Percentiles rank a stretch among this genome's conserved stretches.
phyloP scores from a whole-genome alignment of 2,329 filamentous ascomycete genomes.

The Colletotrichum cuscutae region DNA sequence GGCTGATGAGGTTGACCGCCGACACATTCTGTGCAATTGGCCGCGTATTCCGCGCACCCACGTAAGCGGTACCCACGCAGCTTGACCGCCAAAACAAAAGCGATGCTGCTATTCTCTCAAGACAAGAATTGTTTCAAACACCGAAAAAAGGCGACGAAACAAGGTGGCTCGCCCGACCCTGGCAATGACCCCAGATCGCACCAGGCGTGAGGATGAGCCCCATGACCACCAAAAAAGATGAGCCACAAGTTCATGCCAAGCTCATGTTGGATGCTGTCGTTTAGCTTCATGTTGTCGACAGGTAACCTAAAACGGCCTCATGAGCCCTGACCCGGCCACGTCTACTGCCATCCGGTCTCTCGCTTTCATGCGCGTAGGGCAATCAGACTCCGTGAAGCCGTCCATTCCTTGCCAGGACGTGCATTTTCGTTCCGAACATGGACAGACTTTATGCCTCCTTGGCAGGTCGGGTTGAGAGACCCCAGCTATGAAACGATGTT shows the following conservation, averaged over 20 bases:
- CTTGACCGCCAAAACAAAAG: background rate
- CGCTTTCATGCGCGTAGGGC: slow-evolving; percentile 20
- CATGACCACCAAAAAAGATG: slow-evolving; percentile 1
- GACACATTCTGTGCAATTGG: background rate
- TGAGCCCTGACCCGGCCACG: slow-evolving; percentile 20
- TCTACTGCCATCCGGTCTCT: slow-evolving; percentile 34
- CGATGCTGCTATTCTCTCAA: slow-evolving; percentile 22
- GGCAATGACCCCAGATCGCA: slow-evolving; percentile 3
- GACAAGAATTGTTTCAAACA: slow-evolving; percentile 32
- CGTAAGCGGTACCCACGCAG: background rate
- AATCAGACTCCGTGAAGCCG: slow-evolving; percentile 23
- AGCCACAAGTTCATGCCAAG: slow-evolving; percentile 10
- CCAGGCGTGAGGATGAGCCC: slow-evolving; percentile 3
- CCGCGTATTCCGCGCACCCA: slow-evolving; percentile 2
- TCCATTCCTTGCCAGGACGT: slow-evolving; percentile 16
- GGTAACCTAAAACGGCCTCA: slow-evolving; percentile 32
- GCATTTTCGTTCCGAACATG: slow-evolving; percentile 32
- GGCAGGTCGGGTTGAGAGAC: slow-evolving; percentile 11
- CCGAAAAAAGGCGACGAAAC: slow-evolving; percentile 27
- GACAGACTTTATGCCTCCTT: slow-evolving; percentile 28
- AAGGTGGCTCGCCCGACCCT: slow-evolving; percentile 19
- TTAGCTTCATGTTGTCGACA: slow-evolving; percentile 2
- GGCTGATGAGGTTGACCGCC: background rate
- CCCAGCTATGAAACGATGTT: slow-evolving; percentile 42
- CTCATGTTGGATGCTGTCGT: slow-evolving; percentile 11